Conservation (phyloP, 305 asterid genomes). For the Solanum hybrid region DNA sequence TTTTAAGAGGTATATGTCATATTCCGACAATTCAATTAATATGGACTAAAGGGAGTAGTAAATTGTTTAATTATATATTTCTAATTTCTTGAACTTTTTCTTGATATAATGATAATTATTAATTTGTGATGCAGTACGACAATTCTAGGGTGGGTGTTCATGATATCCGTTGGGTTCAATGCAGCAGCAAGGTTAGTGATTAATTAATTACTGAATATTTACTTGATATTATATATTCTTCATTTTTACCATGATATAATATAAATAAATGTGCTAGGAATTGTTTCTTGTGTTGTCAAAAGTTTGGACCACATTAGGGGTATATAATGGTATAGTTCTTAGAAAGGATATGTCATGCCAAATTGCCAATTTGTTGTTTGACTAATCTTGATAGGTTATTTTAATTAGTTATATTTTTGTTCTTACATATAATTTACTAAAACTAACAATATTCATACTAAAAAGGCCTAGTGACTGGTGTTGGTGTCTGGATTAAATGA, state of each 20-base stretch:
- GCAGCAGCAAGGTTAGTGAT: constrained; percentile 10
- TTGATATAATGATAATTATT: not conserved
- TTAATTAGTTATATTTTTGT: not conserved
- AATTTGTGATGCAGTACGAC: not conserved
- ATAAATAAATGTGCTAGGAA: not conserved
- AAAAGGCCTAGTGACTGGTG: not conserved
- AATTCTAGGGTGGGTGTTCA: constrained; percentile 6
- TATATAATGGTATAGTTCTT: not conserved
- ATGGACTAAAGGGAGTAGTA: not conserved
- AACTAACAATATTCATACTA: not conserved
- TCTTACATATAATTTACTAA: not conserved
- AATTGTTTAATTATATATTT: not conserved
- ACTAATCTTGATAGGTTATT: not conserved
- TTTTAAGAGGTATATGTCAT: too few species aligned
- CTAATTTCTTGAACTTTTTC: not conserved
- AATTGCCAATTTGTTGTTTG: not conserved
- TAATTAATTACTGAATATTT: not conserved
- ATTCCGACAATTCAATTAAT: not conserved
- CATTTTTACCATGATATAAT: not conserved
- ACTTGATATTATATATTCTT: not conserved
- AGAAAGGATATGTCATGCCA: not conserved
- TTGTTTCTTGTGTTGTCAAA: not conserved
- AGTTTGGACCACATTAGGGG: not conserved
- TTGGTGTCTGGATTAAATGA: not conserved
- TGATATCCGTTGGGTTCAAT: constrained; percentile 6